Conservation (phyloP, 441 rosid species). For the Sinapis alba region DNA sequence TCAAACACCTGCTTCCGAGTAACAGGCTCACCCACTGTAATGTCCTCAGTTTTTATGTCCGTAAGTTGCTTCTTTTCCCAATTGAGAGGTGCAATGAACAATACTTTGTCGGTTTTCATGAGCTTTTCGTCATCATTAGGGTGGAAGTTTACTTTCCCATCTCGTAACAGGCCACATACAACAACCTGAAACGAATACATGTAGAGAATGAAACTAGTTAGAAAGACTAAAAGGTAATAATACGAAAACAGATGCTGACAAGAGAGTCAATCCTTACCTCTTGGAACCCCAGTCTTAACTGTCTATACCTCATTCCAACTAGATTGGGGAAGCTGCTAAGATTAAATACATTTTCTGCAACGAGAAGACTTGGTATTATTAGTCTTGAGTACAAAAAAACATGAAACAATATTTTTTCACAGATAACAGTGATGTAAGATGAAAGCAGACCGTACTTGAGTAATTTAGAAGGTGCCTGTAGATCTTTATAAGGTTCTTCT, state of each 20-base stretch:
- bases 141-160: slow-evolving; percentile 77
- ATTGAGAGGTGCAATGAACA: slow-evolving; percentile 79
- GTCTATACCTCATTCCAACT: slow-evolving; percentile 68
- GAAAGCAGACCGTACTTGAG: slow-evolving; percentile 60
- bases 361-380: slow-evolving; percentile 37
- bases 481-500: slow-evolving; percentile 88
- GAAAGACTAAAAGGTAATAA: slow-evolving; percentile 22
- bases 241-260: slow-evolving; percentile 3
- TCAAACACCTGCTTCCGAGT: slow-evolving; percentile 46
- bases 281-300: slow-evolving; percentile 71
- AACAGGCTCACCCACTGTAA: slow-evolving; percentile 40
- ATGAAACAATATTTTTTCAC: background rate
- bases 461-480: slow-evolving; percentile 93
- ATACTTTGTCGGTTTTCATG: slow-evolving; percentile 74
- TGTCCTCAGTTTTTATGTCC: slow-evolving; percentile 43
- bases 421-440: slow-evolving; percentile 7
- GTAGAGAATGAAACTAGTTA: slow-evolving; percentile 15
- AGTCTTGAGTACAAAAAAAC: slow-evolving; percentile 32
- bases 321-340: slow-evolving; percentile 74
- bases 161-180: slow-evolving; percentile 86
- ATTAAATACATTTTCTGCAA: slow-evolving; percentile 95
- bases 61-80: slow-evolving; percentile 56
- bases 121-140: slow-evolving; percentile 88
- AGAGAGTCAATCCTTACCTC: slow-evolving; percentile 53
- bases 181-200: slow-evolving; percentile 67